Conservation (phyloP, 2,329 filamentous ascomycete species). For the Alternaria gansuensis region DNA sequence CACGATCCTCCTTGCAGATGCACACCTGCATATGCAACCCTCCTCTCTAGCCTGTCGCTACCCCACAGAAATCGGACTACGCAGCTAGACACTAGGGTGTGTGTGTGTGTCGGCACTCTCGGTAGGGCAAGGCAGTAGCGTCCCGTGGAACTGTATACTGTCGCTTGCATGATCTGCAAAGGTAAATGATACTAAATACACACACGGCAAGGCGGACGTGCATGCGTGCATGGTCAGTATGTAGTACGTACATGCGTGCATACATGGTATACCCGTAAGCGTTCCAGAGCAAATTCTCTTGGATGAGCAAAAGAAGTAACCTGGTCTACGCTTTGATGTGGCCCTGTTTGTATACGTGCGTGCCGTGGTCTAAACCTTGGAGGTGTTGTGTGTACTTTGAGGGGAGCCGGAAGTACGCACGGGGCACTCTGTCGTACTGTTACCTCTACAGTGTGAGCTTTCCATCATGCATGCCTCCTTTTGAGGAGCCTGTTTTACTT, state of each 20-base stretch:
- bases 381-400: not conserved
- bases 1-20: slow-evolving; percentile 2
- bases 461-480: not conserved
- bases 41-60: slow-evolving; percentile 1
- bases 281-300: not conserved
- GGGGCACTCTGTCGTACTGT: not conserved
- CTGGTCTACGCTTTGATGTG: not conserved
- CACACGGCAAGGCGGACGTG: not conserved
- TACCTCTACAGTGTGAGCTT: not conserved
- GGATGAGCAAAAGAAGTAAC: slow-evolving; percentile 1
- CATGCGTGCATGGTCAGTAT: not conserved
- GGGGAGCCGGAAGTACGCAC: slow-evolving; percentile 7
- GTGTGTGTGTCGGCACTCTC: not conserved
- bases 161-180: not conserved
- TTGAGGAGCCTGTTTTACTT: too few relatives aligned
- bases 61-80: slow-evolving; percentile 3
- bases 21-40: slow-evolving; percentile 8
- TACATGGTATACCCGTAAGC: slow-evolving; percentile 5
- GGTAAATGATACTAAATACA: not conserved
- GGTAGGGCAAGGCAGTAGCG: not conserved
- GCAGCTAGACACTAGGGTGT: slow-evolving; percentile 5
- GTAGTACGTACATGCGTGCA: not conserved
- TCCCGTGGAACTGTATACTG: not conserved
- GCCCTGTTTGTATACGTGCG: not conserved
- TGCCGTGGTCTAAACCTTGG: not conserved